These are phyloP conservation scores for Fraxinus latifolia DNA, from an alignment of 305 asterid species.

Conservation along the genomic window DNA sequence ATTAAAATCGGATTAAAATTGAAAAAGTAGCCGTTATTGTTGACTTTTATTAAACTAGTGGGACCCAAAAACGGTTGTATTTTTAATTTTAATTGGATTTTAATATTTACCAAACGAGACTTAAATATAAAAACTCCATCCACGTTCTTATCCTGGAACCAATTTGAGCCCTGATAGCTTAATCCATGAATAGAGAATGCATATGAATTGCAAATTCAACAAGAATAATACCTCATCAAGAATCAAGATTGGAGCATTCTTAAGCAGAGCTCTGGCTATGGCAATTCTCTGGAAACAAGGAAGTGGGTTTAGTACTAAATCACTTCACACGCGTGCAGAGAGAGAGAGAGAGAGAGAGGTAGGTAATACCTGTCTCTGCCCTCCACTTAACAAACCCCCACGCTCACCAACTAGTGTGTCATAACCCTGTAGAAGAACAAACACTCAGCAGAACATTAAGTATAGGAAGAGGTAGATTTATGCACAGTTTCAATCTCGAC, in stretches of 20 bases:
- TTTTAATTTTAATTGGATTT: too few relatives aligned
- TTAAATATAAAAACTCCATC: not conserved
- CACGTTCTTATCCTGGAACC: not conserved
- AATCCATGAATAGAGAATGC: not conserved
- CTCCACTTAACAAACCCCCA: slow-evolving; percentile 94
- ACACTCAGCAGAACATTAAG: slow-evolving; percentile 12
- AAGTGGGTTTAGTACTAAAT: slow-evolving; percentile 21
- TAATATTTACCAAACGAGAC: too few relatives aligned
- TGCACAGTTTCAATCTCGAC: slow-evolving; percentile 18
- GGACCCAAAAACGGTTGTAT: too few relatives aligned
- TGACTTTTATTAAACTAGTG: too few relatives aligned
- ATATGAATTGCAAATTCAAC: not conserved
- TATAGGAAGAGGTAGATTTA: slow-evolving; percentile 6
- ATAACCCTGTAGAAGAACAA: slow-evolving; percentile 54
- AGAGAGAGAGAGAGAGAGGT: slow-evolving; percentile 12
- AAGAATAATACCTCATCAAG: slow-evolving; percentile 75
- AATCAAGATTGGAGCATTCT: slow-evolving; percentile 86
- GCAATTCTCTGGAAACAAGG: slow-evolving; percentile 71
- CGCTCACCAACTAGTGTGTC: slow-evolving; percentile 96
- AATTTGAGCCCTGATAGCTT: not conserved
- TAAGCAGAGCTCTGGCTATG: slow-evolving; percentile 93
- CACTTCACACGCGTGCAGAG: not conserved
- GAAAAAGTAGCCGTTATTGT: too few relatives aligned
- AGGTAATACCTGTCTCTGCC: slow-evolving; percentile 78
- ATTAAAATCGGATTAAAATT: too few relatives aligned